These are phyloP conservation scores for Apiotrichum laibachii DNA, from an alignment of 1,284 basidiomycete species.

Conservation along the genomic window DNA sequence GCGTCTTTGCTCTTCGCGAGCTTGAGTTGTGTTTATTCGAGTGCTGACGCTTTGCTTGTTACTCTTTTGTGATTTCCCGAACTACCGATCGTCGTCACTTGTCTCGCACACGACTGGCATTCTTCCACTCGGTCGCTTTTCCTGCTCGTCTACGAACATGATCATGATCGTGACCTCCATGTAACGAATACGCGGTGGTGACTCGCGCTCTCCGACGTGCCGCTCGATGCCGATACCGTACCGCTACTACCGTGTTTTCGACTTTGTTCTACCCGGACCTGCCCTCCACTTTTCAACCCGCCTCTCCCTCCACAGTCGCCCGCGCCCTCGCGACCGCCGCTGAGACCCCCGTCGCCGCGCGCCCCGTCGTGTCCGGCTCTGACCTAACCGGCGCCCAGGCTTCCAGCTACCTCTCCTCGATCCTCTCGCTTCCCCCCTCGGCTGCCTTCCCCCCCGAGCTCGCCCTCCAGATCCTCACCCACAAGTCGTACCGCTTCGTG, in stretches of 20 bases:
- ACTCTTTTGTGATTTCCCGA: too few species aligned
- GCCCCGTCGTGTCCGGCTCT: constrained; percentile 1
- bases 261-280: too few species aligned
- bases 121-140: too few species aligned
- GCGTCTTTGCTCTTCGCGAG: neutral
- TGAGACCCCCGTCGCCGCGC: neutral
- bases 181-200: too few species aligned
- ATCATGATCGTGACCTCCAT: too few species aligned
- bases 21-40: neutral
- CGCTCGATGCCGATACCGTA: neutral
- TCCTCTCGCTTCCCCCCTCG: constrained; percentile 38
- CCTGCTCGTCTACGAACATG: too few species aligned
- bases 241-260: neutral
- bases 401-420: constrained; percentile 38
- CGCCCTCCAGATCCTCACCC: constrained; percentile 49
- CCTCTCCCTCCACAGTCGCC: neutral
- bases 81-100: too few species aligned
- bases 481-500: constrained; percentile 48
- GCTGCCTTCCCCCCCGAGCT: constrained; percentile 43
- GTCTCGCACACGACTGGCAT: too few species aligned
- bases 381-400: constrained; percentile 26
- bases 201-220: neutral
- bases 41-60: constrained; percentile 1
- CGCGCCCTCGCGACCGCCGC: neutral
- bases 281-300: neutral